These are phyloP conservation scores for Helicostylum pulchrum DNA, from an alignment of 192 early-diverging fungal genomes.

Conservation along the genomic window DNA sequence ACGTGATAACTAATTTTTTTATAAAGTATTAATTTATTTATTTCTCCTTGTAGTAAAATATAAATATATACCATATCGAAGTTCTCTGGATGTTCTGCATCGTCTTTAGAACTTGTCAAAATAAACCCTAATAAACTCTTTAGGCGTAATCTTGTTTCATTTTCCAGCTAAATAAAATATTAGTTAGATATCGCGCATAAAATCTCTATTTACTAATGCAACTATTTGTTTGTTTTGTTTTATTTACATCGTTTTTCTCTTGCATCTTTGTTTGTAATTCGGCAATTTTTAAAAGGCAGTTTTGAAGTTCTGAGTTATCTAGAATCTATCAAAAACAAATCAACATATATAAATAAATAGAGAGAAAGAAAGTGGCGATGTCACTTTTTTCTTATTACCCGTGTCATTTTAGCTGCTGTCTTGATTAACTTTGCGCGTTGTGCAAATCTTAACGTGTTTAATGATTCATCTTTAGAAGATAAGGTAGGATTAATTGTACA, in stretches of 20 bases:
- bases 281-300: constrained; percentile 22
- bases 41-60: background rate
- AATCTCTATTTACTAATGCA: no score
- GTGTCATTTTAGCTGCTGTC: constrained; percentile 79
- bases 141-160: constrained; percentile 9
- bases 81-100: background rate
- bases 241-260: constrained; percentile 27
- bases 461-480: constrained; percentile 79
- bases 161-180: constrained; percentile 20
- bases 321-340: constrained; percentile 12
- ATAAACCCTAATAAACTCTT: constrained; percentile 15
- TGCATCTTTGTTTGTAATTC: constrained; percentile 29
- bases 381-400: no score
- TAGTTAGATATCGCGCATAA: no score
- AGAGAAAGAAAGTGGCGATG: no score
- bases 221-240: no score
- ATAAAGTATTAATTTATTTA: no score
- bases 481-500: constrained; percentile 85
- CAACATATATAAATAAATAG: no score
- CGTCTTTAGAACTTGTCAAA: constrained; percentile 14
- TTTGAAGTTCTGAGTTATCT: constrained; percentile 28
- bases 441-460: constrained; percentile 95
- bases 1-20: background rate
- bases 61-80: background rate
- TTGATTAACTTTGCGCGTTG: constrained; percentile 84